Evolutionary conservation across 2,329 filamentous ascomycete genomes (phyloP).

Genomic region (Ploettnerulaceae sp.): DNA sequence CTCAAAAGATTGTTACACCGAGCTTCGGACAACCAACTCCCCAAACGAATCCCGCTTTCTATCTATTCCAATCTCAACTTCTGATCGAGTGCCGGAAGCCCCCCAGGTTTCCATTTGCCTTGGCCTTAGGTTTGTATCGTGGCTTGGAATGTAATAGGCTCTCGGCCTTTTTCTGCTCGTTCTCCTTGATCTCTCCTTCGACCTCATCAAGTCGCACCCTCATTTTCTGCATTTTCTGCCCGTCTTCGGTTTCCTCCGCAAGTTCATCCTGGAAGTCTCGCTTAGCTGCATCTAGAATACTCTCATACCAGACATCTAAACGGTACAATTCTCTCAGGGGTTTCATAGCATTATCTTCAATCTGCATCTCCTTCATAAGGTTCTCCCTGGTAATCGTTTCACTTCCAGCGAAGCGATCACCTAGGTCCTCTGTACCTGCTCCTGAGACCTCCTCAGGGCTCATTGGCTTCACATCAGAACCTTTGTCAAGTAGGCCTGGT

Average conservation of each 20-base stretch:
- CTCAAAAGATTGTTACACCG: conserved; percentile 6
- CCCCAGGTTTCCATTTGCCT: conserved; percentile 15
- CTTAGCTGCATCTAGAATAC: conserved; percentile 37
- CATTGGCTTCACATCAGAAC: conserved; percentile 42
- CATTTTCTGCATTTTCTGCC: conserved; percentile 21
- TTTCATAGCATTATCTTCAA: conserved; percentile 64
- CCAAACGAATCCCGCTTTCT: not conserved
- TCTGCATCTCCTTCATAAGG: conserved; percentile 65
- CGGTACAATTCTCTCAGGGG: conserved; percentile 62
- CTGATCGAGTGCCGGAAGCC: conserved; percentile 11
- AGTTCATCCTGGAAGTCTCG: conserved; percentile 35
- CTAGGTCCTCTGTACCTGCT: conserved; percentile 57
- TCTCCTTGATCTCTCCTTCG: conserved; percentile 28
- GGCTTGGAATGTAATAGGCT: conserved; percentile 24
- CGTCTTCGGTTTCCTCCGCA: conserved; percentile 26
- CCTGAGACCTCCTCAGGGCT: conserved; percentile 51
- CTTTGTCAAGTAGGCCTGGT: conserved; percentile 38
- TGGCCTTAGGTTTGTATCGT: conserved; percentile 20
- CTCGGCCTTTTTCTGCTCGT: conserved; percentile 29
- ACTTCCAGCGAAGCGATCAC: conserved; percentile 54
- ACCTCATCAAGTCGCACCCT: conserved; percentile 24
- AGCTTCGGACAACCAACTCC: not conserved
- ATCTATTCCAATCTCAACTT: not conserved
- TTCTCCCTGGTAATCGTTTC: conserved; percentile 61
- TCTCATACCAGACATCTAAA: conserved; percentile 63